Evolutionary conservation across 768 basidiomycete species (phyloP).

Genomic region (Scleroderma bovista): DNA sequence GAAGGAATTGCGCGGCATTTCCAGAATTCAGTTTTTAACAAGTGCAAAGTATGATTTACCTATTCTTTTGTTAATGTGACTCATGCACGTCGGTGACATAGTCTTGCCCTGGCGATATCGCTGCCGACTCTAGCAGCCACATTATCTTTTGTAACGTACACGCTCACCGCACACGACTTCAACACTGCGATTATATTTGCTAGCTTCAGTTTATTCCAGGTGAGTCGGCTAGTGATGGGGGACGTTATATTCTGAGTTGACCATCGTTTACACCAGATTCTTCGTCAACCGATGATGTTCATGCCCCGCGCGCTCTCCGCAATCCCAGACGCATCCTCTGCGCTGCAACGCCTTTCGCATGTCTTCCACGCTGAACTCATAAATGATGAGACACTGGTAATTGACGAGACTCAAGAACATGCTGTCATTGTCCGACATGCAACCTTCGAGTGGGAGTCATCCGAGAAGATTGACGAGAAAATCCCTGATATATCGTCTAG

Average conservation of each 20-base stretch:
- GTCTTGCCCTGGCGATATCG: conserved; percentile 50
- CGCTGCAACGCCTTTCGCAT: conserved; percentile 43
- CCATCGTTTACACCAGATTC: conserved; percentile 33
- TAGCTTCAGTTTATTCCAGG: conserved; percentile 56
- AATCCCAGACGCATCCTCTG: conserved; percentile 60
- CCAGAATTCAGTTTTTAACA: conserved; percentile 53
- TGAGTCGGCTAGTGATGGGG: conserved; percentile 10
- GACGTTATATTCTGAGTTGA: not conserved
- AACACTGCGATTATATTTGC: conserved; percentile 67
- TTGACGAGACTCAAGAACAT: conserved; percentile 40
- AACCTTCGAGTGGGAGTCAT: conserved; percentile 61
- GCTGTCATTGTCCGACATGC: conserved; percentile 50
- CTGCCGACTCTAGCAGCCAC: conserved; percentile 62
- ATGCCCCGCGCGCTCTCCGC: conserved; percentile 57
- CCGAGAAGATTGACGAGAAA: conserved; percentile 6
- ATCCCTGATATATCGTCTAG: conserved; percentile 1
- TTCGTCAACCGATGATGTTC: conserved; percentile 68
- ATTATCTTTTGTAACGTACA: conserved; percentile 63
- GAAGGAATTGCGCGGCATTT: conserved; percentile 50
- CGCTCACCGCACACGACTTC: conserved; percentile 45
- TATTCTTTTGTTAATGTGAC: not conserved
- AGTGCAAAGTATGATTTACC: conserved; percentile 49
- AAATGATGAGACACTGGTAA: conserved; percentile 32
- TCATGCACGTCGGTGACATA: conserved; percentile 13
- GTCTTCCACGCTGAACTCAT: conserved; percentile 48